phyloP scores from a whole-genome alignment of 306 rosid species.

The Cucurbita ficifolia region DNA sequence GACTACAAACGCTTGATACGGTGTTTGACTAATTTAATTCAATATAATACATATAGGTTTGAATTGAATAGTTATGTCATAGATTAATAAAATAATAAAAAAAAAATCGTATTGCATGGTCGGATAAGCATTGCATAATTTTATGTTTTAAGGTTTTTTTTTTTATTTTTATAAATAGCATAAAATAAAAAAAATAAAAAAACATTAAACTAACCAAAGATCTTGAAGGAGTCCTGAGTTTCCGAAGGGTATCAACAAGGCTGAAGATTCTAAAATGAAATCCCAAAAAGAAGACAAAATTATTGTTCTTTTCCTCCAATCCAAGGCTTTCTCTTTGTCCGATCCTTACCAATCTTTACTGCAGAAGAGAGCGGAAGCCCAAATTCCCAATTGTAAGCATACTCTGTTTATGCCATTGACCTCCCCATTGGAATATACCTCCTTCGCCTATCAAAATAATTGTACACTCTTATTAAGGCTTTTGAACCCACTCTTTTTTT shows the following conservation, averaged over 20 bases:
- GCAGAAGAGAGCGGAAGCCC: neutral
- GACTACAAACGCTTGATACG: no score
- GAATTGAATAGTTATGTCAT: no score
- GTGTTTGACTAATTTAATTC: no score
- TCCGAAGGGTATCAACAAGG: neutral
- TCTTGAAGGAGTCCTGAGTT: neutral
- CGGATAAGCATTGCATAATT: no score
- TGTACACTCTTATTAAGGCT: neutral
- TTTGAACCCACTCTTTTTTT: neutral
- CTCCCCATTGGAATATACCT: neutral
- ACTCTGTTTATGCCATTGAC: neutral
- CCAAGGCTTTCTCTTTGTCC: neutral
- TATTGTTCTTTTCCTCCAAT: neutral
- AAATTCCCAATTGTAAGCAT: neutral
- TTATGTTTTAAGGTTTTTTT: no score
- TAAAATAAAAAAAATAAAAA: no score
- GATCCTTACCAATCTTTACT: neutral
- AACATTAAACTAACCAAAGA: no score
- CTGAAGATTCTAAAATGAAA: neutral
- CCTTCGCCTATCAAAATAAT: neutral
- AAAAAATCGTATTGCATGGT: no score
- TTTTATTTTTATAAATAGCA: no score
- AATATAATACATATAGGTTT: no score
- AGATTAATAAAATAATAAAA: no score
- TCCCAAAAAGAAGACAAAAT: slow-evolving; percentile 1